Evolutionary conservation across 495 filamentous ascomycete genomes (phyloP), one percentile per base, ranked within the genome.

Genomic region (Cudoniella acicularis): DNA sequence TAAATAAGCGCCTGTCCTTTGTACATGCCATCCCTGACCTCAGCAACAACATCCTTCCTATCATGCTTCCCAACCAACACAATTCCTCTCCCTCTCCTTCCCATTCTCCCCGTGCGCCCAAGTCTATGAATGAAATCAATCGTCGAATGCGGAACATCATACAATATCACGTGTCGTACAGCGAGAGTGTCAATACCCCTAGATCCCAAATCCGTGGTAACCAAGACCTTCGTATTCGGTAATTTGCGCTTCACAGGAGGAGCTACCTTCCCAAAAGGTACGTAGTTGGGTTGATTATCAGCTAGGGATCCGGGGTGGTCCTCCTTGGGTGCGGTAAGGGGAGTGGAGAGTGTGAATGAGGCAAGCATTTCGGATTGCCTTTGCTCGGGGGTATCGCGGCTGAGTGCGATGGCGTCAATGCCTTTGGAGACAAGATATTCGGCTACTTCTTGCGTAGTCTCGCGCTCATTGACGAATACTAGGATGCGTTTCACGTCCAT

Each of bases 101-200:
- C 90, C 94, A 98, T 97, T 26, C 94, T 80, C 17, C 94, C 94
- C 0, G 92, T 89, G 63, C 94, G 79, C 50, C 94, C 94, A 20
- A 98, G 79, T 18, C 95, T 87, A 70, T 98, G 94, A 67, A 98
- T 96, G 66, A 98, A 97, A 74, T 98, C 94, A 57, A 98, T 91
- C 0, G 91, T 94, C 1, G 87, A 93, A 67, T 97, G 93, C 9
- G 94, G 94, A 22, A 98, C 93, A 70, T 98, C 92, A 70, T 95
- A 97, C 24, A 98, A 73, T 47, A 98, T 82, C 11, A 98, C 92
- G 59, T 93, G 90, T 58, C 89, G 80, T 8, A 98, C 92, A 3
- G 89, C 88, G n/a, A 96, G 70, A 0, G 94, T 98, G 67, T 98
- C 94, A 62, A 98, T 94, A 53, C 94, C 94, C 61, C 94, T 78